Percentiles rank a stretch among this genome's conserved stretches.
Evolutionary conservation across 139 green algal genomes (phyloP).

Genomic region (Coccomyxa sp.): DNA sequence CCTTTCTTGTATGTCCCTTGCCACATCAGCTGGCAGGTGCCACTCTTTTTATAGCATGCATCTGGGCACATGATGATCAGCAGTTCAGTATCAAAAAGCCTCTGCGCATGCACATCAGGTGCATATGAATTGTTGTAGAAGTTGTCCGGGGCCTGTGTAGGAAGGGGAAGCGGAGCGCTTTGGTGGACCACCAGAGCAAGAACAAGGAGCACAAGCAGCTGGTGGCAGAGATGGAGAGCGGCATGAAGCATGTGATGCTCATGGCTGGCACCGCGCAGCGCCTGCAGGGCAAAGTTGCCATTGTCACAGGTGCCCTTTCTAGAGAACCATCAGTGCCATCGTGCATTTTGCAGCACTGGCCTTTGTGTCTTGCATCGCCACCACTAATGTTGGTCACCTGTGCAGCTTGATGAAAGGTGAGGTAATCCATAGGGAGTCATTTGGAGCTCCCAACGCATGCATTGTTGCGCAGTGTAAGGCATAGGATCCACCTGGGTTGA

Average conservation of each 20-base stretch:
- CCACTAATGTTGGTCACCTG: background rate
- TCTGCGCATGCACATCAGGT: too few species aligned
- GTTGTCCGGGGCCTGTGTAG: background rate
- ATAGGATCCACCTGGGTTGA: background rate
- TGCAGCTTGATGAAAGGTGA: background rate
- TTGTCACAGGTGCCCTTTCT: slow-evolving; percentile 20
- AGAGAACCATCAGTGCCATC: background rate
- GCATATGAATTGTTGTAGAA: too few species aligned
- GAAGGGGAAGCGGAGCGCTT: slow-evolving; percentile 28
- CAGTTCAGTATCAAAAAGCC: too few species aligned
- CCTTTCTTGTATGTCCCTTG: background rate
- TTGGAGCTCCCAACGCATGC: background rate
- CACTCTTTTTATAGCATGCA: too few species aligned
- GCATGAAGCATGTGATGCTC: slow-evolving; percentile 21
- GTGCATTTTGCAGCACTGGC: background rate
- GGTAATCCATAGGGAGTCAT: too few species aligned
- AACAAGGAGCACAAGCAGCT: slow-evolving; percentile 30
- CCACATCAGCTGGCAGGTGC: too few species aligned
- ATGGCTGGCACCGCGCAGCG: slow-evolving; percentile 17
- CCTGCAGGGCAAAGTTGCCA: slow-evolving; percentile 26
- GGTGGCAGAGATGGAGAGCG: slow-evolving; percentile 22
- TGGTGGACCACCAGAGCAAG: slow-evolving; percentile 30
- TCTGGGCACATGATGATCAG: too few species aligned
- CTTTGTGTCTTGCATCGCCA: background rate
- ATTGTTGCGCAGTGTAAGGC: background rate